Percentiles rank a stretch among this genome's conserved stretches.
These are phyloP conservation scores for Termitomyces sp. DNA, from an alignment of 768 basidiomycete species.

Conservation along the genomic window DNA sequence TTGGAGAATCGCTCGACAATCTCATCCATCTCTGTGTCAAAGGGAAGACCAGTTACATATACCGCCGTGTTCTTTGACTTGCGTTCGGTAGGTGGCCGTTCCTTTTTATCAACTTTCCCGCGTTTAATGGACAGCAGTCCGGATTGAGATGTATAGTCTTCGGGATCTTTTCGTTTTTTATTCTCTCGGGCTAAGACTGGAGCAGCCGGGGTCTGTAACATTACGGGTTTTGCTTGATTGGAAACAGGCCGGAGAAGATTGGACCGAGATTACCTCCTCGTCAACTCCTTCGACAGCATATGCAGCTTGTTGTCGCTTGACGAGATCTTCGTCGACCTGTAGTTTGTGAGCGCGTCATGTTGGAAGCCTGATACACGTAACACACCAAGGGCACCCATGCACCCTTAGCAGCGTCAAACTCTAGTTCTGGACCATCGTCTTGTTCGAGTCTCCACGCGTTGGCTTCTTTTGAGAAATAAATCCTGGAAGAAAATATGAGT, in stretches of 20 bases:
- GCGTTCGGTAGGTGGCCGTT: slow-evolving; percentile 40
- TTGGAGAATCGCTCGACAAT: slow-evolving; percentile 83
- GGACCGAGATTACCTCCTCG: slow-evolving; percentile 63
- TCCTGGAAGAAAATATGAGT: slow-evolving; percentile 31
- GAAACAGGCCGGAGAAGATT: not conserved
- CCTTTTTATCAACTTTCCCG: slow-evolving; percentile 52
- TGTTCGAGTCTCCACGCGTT: slow-evolving; percentile 88
- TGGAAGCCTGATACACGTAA: not conserved
- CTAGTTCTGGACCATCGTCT: slow-evolving; percentile 85
- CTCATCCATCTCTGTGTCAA: slow-evolving; percentile 68
- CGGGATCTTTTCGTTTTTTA: slow-evolving; percentile 75
- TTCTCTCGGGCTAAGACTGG: slow-evolving; percentile 76
- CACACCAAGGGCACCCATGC: slow-evolving; percentile 84
- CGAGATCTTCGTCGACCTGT: slow-evolving; percentile 82
- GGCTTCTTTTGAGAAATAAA: slow-evolving; percentile 72
- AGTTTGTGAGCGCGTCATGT: slow-evolving; percentile 7
- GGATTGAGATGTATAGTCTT: slow-evolving; percentile 55
- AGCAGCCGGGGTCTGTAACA: slow-evolving; percentile 72
- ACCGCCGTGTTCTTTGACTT: slow-evolving; percentile 92
- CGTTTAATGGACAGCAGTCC: slow-evolving; percentile 64
- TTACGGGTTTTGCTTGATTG: not conserved
- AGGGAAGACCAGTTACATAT: slow-evolving; percentile 81
- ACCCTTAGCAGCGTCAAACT: slow-evolving; percentile 75
- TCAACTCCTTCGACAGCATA: slow-evolving; percentile 93
- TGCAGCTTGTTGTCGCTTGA: slow-evolving; percentile 90